Evolutionary conservation across 305 asterid genomes (phyloP), one percentile per base, ranked within the genome.

Genomic region (Fraxinus floribunda): DNA sequence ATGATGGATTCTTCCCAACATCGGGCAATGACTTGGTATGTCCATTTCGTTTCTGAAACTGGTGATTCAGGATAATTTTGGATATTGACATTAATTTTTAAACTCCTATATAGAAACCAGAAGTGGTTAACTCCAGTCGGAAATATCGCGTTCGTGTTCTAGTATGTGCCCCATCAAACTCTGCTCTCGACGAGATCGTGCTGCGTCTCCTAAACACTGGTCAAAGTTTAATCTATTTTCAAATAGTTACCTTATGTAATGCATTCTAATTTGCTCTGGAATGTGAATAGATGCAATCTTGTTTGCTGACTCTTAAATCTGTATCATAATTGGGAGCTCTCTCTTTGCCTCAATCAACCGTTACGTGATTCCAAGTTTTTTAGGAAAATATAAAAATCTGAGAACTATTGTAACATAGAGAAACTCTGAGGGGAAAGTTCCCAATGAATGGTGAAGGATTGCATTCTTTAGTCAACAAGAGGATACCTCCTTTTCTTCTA

Each of bases 121-220:
- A 94, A 90, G 88, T 92, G 80, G 94, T 97, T 41, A 91, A 92
- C 79, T 90, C 99, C 82, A 91, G 90, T 86, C 91, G 99, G 81
- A 97, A 93, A 86, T 94, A 97, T 89, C 98, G 99, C 77, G 94
- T 93, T 62, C 98, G 98, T 74, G 98, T 93, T 73, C 91, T 97
- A 75, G 98, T 97, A 60, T 97, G 99, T 89, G 98, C 99, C 80
- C 99, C 99, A 55, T 97, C 99, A 81, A 97, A 97, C 86, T 92
- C 99, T 81, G 99, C 98, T 79, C 99, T 97, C 49, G 98, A 97
- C 88, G 99, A 97, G 90, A 97, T 97, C 85, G 98, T 97, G 46
- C 84, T 89, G 85, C 97, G 98, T 68, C 84, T 97, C 84, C 80
- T 93, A 76, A 91, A 87, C 85, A 93, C 96, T 57, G 98, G 99